Percentiles rank a stretch among this genome's conserved stretches.
Evolutionary conservation across 495 filamentous ascomycete genomes (phyloP).

Genomic region (Trichocladium uniseriatum): DNA sequence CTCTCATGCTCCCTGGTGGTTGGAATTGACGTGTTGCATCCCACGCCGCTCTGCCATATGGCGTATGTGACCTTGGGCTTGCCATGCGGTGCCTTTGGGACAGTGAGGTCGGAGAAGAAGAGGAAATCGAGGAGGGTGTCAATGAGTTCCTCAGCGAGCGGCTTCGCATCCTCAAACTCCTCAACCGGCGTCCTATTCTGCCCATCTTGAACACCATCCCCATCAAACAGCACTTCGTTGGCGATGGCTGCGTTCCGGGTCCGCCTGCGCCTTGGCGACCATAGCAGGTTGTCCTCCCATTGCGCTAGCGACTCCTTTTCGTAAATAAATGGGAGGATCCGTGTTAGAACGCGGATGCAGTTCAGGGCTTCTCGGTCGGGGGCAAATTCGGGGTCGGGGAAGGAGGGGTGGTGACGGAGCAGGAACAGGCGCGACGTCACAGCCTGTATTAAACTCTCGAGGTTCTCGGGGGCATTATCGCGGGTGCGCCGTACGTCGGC

Average conservation of each 20-base stretch:
- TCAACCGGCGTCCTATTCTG: constrained; percentile 44
- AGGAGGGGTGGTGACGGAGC: constrained; percentile 80
- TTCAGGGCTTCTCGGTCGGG: constrained; percentile 86
- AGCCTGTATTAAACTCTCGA: constrained; percentile 81
- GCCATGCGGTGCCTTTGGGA: constrained; percentile 54
- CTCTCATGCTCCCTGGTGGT: constrained; percentile 85
- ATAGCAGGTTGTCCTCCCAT: constrained; percentile 94
- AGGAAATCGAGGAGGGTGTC: constrained; percentile 83
- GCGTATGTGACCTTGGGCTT: constrained; percentile 81
- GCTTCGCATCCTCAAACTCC: constrained; percentile 74
- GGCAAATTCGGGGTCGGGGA: constrained; percentile 81
- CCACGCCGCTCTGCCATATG: constrained; percentile 97
- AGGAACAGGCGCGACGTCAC: constrained; percentile 70
- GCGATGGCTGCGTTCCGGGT: constrained; percentile 44
- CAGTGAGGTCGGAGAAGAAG: constrained; percentile 84
- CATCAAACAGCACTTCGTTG: constrained; percentile 79
- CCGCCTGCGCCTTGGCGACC: constrained; percentile 61
- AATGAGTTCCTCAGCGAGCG: constrained; percentile 86
- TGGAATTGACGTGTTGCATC: constrained; percentile 81
- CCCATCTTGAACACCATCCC: constrained; percentile 34
- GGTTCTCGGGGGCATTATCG: constrained; percentile 76
- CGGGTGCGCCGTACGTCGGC: constrained; percentile 86
- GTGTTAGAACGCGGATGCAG: constrained; percentile 86
- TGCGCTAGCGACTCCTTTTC: constrained; percentile 75
- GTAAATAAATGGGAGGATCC: constrained; percentile 84